Percentiles rank a stretch among this genome's conserved stretches.
Evolutionary conservation across 2,329 filamentous ascomycete species (phyloP).

Genomic region (Phialocephala sp.): DNA sequence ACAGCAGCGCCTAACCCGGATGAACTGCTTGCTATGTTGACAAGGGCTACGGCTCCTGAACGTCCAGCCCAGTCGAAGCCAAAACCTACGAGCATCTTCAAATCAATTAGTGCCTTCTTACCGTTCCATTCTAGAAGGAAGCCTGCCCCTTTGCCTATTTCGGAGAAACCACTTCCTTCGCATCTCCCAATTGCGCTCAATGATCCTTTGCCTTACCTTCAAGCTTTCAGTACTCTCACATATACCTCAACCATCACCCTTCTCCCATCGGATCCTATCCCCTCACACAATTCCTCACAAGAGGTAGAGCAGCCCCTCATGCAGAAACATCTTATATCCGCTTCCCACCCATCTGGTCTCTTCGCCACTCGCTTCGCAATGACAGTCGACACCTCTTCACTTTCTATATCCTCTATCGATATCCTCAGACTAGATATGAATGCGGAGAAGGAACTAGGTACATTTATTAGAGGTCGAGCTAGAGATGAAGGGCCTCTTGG

Average conservation of each 20-base stretch:
- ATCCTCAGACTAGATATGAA: conserved; percentile 62
- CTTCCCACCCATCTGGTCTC: conserved; percentile 53
- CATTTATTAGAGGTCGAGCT: conserved; percentile 49
- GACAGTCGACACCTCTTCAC: conserved; percentile 59
- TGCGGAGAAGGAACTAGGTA: conserved; percentile 62
- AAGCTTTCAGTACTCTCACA: conserved; percentile 71
- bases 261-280: conserved; percentile 43
- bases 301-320: conserved; percentile 42
- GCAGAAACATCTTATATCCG: conserved; percentile 62
- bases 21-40: conserved; percentile 37
- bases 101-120: conserved; percentile 40
- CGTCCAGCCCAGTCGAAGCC: conserved; percentile 20
- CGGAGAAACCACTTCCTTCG: conserved; percentile 55
- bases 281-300: conserved; percentile 34
- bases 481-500: conserved; percentile 51
- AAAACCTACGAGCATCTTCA: conserved; percentile 38
- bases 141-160: conserved; percentile 41
- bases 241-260: conserved; percentile 61
- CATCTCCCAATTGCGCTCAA: conserved; percentile 68
- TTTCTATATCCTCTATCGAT: conserved; percentile 57
- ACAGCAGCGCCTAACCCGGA: conserved; percentile 48
- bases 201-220: conserved; percentile 71
- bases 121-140: conserved; percentile 40
- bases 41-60: conserved; percentile 34
- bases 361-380: conserved; percentile 64